Evolutionary conservation across 208 protist species (phyloP).

Genomic region (Trypanosoma boissoni): DNA sequence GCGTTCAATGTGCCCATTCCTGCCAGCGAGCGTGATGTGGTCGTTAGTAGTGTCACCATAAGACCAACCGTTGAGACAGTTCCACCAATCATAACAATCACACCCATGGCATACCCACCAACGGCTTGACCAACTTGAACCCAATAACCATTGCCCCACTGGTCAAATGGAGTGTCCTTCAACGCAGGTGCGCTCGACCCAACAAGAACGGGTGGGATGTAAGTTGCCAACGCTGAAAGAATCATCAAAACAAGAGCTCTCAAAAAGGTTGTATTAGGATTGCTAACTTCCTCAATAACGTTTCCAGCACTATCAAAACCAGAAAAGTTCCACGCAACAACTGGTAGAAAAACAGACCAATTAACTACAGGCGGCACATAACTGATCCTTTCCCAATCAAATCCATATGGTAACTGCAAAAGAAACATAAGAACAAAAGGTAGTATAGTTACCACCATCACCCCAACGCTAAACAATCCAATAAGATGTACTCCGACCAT

Average conservation of each 20-base stretch:
- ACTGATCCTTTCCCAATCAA: conserved; percentile 69
- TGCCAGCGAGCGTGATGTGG: conserved; percentile 78
- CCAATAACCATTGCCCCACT: conserved; percentile 88
- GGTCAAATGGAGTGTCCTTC: conserved; percentile 46
- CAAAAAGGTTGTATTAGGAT: conserved; percentile 80
- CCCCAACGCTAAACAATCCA: conserved; percentile 66
- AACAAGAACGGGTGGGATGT: conserved; percentile 84
- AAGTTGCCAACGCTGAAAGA: conserved; percentile 64
- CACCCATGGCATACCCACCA: conserved; percentile 68
- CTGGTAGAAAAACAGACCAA: conserved; percentile 84
- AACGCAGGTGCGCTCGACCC: conserved; percentile 64
- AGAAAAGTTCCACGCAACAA: conserved; percentile 90
- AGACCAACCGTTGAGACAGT: conserved; percentile 80
- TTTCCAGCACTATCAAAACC: conserved; percentile 89
- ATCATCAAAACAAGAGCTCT: conserved; percentile 85
- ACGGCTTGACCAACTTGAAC: conserved; percentile 84
- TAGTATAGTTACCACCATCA: conserved; percentile 83
- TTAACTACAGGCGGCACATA: conserved; percentile 71
- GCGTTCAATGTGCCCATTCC: conserved; percentile 87
- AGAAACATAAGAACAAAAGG: conserved; percentile 90
- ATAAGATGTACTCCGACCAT: conserved; percentile 74
- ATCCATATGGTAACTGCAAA: conserved; percentile 72
- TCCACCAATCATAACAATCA: conserved; percentile 74
- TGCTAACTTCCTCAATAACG: conserved; percentile 88
- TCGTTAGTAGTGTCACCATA: conserved; percentile 82